Evolutionary conservation across 306 rosid genomes (phyloP).

Genomic region (Corylus americana): DNA sequence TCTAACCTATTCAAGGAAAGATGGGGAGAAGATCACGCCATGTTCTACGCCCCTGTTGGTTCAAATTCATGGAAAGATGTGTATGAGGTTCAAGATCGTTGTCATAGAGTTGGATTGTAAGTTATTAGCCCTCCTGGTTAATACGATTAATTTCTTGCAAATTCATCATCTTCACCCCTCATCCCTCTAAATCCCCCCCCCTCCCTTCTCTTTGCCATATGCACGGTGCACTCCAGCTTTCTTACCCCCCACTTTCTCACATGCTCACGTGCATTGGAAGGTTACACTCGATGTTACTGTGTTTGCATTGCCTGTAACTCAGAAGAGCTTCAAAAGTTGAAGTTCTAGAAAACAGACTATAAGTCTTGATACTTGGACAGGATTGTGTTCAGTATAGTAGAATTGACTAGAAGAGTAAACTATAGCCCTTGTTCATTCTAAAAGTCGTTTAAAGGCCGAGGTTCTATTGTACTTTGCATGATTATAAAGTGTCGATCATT

Average conservation of each 20-base stretch:
- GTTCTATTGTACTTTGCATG: not conserved
- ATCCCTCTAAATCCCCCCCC: too few relatives aligned
- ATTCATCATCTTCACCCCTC: constrained; percentile 1
- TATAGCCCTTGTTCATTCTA: not conserved
- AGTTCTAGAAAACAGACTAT: not conserved
- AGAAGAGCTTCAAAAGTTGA: not conserved
- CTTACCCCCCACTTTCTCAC: not conserved
- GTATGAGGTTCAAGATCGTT: constrained; percentile 67
- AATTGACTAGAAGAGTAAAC: too few relatives aligned
- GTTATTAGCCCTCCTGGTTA: constrained; percentile 31
- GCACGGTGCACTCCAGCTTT: not conserved
- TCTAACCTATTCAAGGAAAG: constrained; percentile 68
- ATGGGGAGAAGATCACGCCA: constrained; percentile 70
- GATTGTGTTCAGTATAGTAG: too few relatives aligned
- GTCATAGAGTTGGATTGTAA: constrained; percentile 73
- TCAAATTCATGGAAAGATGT: constrained; percentile 67
- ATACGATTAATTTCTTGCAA: not conserved
- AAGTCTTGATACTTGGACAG: too few relatives aligned
- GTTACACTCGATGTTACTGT: not conserved
- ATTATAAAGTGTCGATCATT: not conserved
- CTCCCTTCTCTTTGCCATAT: not conserved
- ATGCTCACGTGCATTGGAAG: not conserved
- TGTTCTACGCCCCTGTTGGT: constrained; percentile 49
- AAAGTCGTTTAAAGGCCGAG: not conserved
- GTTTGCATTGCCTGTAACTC: not conserved